These are phyloP conservation scores for Coemansia sp. DNA, from an alignment of 192 early-diverging fungal genomes.

Conservation along the genomic window DNA sequence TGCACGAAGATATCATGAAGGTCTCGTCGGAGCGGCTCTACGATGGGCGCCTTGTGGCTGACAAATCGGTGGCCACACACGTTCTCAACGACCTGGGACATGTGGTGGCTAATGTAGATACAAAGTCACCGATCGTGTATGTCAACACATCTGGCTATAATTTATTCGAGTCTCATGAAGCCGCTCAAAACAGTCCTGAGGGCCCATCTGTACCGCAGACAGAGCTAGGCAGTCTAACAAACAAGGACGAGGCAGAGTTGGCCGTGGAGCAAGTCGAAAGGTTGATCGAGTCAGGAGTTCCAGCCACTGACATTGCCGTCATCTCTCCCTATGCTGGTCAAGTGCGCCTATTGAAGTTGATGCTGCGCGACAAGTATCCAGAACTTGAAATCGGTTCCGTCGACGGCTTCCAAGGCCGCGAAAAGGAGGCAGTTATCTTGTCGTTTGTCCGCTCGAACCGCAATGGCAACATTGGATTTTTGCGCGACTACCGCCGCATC, in stretches of 20 bases:
- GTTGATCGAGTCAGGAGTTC: slow-evolving; percentile 63
- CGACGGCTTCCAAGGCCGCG: slow-evolving; percentile 85
- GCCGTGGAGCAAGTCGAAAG: slow-evolving; percentile 61
- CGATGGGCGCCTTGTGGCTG: slow-evolving; percentile 63
- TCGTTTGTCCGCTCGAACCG: slow-evolving; percentile 76
- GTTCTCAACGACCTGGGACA: slow-evolving; percentile 64
- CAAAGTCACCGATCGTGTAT: slow-evolving; percentile 61
- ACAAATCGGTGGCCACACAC: slow-evolving; percentile 64
- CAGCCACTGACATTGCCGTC: slow-evolving; percentile 66
- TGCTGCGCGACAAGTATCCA: slow-evolving; percentile 57
- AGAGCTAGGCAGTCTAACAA: slow-evolving; percentile 60
- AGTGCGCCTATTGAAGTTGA: slow-evolving; percentile 52
- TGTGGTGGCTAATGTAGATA: slow-evolving; percentile 64
- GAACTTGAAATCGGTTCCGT: slow-evolving; percentile 76
- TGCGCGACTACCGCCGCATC: slow-evolving; percentile 72
- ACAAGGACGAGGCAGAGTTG: slow-evolving; percentile 69
- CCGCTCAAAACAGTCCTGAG: neutral
- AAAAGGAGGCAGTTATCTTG: slow-evolving; percentile 84
- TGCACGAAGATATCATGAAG: slow-evolving; percentile 79
- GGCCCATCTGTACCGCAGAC: neutral
- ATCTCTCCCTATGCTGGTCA: slow-evolving; percentile 83
- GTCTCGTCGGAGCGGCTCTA: slow-evolving; percentile 78
- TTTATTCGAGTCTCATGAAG: neutral
- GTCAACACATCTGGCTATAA: slow-evolving; percentile 62
- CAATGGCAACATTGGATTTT: slow-evolving; percentile 72